A percentile compares a stretch with the other conserved stretches of the same genome.
These are phyloP conservation scores for Thoreauomyces humboldtii DNA, from an alignment of 192 early-diverging fungal genomes.

Conservation along the genomic window DNA sequence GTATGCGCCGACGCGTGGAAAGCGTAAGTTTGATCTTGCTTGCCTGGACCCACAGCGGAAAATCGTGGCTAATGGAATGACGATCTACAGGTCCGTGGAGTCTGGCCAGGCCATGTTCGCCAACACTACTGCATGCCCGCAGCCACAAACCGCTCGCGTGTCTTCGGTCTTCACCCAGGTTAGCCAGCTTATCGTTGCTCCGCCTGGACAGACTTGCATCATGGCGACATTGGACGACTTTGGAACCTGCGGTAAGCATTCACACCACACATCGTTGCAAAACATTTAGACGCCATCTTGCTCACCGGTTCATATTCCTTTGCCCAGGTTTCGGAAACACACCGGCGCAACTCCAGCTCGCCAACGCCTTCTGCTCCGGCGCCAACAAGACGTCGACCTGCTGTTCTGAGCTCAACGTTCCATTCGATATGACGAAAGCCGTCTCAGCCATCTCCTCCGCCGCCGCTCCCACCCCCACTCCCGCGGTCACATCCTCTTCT, in stretches of 20 bases:
- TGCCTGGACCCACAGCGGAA: neutral
- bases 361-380: neutral
- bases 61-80: neutral
- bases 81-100: neutral
- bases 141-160: neutral
- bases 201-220: constrained; percentile 1
- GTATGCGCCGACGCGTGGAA: constrained; percentile 18
- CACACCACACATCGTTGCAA: no score
- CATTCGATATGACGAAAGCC: no score
- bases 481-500: neutral
- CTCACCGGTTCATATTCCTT: neutral
- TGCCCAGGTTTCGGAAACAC: neutral
- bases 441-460: neutral
- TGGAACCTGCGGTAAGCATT: no score
- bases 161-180: neutral
- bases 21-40: neutral
- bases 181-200: neutral
- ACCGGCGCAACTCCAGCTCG: neutral
- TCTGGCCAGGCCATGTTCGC: constrained; percentile 2
- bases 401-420: neutral
- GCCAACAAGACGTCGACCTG: neutral
- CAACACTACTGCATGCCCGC: constrained; percentile 9
- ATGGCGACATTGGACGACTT: no score
- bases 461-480: neutral
- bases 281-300: no score